Evolutionary conservation across 192 early-diverging fungal genomes (phyloP), one percentile per base, ranked within the genome.

Genomic region (Linnemannia exigua): DNA sequence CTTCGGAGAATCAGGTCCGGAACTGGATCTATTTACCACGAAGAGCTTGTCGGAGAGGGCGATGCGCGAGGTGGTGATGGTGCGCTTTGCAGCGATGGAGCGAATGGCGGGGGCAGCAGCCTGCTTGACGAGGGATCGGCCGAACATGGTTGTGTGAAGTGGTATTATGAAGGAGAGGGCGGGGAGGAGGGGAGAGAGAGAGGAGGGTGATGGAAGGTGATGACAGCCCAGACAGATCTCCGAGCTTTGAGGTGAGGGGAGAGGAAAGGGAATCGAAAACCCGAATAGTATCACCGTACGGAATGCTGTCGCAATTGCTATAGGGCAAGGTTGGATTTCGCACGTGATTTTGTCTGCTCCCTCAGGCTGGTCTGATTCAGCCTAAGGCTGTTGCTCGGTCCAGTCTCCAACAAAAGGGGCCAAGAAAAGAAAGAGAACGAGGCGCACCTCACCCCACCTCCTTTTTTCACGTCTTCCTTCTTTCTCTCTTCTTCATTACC

Each of bases 1-100:
- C 28, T 31, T 79, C 82, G 82, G 82, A 84, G 44, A 78, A 84
- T 84, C 76, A 77, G n/a, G 82, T 79, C 82, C 81, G 81, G 69
- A 52, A 63, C 38, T 33, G 33, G 70, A 69, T 48, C 66, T 72
- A 79, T 41, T 79, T 92, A 92, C 92, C 87, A 93, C 88, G 88
- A 92, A 93, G 35, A 93, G 75, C 70, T 91, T 88, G 70, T 93
- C 92, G 33, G 91, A 92, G 28, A 88, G 74, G 44, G 87, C 88
- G 41, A 83, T 80, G 72, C 79, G 81, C 38, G 91, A 87, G 28
- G 89, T 80, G 31, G 82, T 70, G 71, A 92, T 84, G 66, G 83
- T 82, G 36, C 91, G 91, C 67, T 84, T 85, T 50, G 88, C 76
- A 47, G 75, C 82, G 38, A 74, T 46, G 52, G 74, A 76, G 76